Base-by-base conservation (phyloP, 257 asterid species). In the Jacaranda copaia region DNA sequence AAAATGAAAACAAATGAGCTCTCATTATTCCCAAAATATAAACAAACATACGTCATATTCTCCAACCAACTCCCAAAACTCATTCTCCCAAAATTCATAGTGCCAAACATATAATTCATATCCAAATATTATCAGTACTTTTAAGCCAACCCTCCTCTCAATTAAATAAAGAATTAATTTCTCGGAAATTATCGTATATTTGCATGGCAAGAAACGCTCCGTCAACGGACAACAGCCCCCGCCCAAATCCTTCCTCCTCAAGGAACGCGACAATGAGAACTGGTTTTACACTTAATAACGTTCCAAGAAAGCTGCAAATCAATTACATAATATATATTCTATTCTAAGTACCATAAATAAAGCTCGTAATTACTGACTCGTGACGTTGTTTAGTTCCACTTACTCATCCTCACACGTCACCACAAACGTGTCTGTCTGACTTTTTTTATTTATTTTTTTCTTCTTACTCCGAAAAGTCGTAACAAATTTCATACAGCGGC, bases 361-460 rank as follows among this genome's bases (percentile, higher is more conserved):
- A 16, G 4, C 3, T 52, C 57, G 16, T 3, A 8, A 9, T 7
- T 6, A 0, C 48, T 7, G 7, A 38, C 48, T 4, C 15, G 42
- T 75, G 73, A 64, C 67, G 73, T 45, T 10, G 56, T 59, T 20
- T 12, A 40, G 51, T 60, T 45, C 15, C 32, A 45, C 18, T 15
- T 14, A 19, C 70, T 64, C 84, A 75, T n/a, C 66, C 55, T 11
- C 62, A 10, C 25, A 57, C 52, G 38, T 60, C 79, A 68, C 39
- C 77, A 60, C 77, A 73, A 51, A 77, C 85, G 77, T 81, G 85
- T 68, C 56, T 13, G 2, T 42, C 15, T 16, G 12, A 2, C 0
- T 76, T 35, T 18, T 8, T 1, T 76, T 8, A 16, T 68, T 42
- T 18, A 5, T 9, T 14, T 45, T 9, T 13, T 19, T 12, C 43